Conservation (phyloP, 495 filamentous ascomycete genomes). For the Chlorociboria aeruginascens region DNA sequence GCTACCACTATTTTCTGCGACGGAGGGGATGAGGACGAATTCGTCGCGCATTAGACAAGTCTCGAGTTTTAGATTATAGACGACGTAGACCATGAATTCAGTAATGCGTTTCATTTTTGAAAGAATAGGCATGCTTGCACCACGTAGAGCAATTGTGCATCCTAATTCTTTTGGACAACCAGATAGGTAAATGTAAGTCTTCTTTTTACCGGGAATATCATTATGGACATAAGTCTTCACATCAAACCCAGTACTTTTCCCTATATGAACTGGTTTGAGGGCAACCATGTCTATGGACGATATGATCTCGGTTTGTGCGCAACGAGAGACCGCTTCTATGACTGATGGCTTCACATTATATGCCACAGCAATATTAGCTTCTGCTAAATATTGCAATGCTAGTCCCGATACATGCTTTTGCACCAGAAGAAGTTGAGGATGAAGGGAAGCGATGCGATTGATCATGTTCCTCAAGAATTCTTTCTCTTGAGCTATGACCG, state of each 20-base stretch:
- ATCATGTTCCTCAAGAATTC: constrained; percentile 91
- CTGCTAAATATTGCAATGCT: constrained; percentile 73
- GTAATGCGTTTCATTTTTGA: constrained; percentile 83
- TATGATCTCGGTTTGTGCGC: constrained; percentile 80
- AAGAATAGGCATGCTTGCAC: constrained; percentile 57
- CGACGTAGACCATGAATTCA: constrained; percentile 97
- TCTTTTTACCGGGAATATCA: constrained; percentile 59
- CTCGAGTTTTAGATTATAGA: constrained; percentile 90
- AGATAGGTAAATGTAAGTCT: constrained; percentile 91
- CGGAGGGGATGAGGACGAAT: constrained; percentile 73
- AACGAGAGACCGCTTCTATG: constrained; percentile 85
- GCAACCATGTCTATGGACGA: constrained; percentile 92
- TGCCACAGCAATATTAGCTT: constrained; percentile 80
- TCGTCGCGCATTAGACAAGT: constrained; percentile 94
- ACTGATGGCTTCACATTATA: constrained; percentile 96
- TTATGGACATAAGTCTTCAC: constrained; percentile 86
- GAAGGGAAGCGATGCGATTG: constrained; percentile 76
- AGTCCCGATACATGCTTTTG: constrained; percentile 85
- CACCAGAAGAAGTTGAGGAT: constrained; percentile 75
- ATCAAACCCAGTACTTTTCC: constrained; percentile 76
- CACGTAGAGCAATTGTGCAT: constrained; percentile 90
- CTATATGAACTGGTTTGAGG: constrained; percentile 64
- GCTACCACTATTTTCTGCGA: constrained; percentile 25
- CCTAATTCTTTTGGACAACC: constrained; percentile 88
- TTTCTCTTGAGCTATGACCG: constrained; percentile 91